Conservation (phyloP, 768 basidiomycete genomes). For the Boletus sp. region DNA sequence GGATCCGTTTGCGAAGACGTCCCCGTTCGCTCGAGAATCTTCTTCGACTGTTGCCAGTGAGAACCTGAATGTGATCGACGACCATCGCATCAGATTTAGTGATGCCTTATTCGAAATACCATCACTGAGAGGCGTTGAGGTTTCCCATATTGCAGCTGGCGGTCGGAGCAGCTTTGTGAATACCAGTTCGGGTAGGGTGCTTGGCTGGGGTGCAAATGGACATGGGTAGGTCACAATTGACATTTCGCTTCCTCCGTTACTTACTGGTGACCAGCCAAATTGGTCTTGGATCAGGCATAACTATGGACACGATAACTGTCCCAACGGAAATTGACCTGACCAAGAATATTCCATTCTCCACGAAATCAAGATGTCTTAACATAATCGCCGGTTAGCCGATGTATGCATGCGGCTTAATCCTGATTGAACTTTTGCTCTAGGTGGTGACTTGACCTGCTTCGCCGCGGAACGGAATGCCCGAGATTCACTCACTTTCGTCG, state of each 20-base stretch:
- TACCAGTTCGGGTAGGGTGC: slow-evolving; percentile 66
- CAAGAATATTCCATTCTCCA: slow-evolving; percentile 49
- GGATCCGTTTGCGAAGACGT: slow-evolving; percentile 49
- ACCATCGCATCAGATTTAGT: slow-evolving; percentile 58
- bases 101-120: slow-evolving; percentile 76
- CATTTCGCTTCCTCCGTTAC: neutral
- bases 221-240: slow-evolving; percentile 53
- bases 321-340: slow-evolving; percentile 85
- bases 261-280: slow-evolving; percentile 57
- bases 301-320: slow-evolving; percentile 66
- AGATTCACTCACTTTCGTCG: slow-evolving; percentile 39
- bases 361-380: slow-evolving; percentile 58
- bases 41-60: slow-evolving; percentile 20
- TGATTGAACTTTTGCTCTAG: slow-evolving; percentile 32
- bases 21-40: slow-evolving; percentile 37
- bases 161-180: slow-evolving; percentile 69
- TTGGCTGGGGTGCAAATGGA: slow-evolving; percentile 90
- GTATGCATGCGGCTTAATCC: neutral
- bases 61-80: slow-evolving; percentile 30
- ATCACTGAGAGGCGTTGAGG: slow-evolving; percentile 57
- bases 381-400: slow-evolving; percentile 57
- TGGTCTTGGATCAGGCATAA: slow-evolving; percentile 65
- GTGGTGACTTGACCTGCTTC: slow-evolving; percentile 78
- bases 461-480: slow-evolving; percentile 56
- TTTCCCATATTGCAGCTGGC: slow-evolving; percentile 73